These are phyloP conservation scores for Ehretia macrophylla DNA, from an alignment of 257 asterid genomes.

Conservation along the genomic window DNA sequence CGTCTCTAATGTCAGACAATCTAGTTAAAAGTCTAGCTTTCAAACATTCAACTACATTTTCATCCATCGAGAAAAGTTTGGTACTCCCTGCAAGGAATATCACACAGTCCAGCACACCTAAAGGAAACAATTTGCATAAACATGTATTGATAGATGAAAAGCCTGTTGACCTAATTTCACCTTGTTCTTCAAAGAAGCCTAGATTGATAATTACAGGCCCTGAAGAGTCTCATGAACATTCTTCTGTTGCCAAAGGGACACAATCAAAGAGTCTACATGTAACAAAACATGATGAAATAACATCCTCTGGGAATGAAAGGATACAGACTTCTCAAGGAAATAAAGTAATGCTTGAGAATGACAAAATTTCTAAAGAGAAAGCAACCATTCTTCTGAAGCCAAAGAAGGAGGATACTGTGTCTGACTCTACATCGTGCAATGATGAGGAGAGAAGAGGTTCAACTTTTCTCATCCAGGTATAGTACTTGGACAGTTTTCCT, in stretches of 20 bases:
- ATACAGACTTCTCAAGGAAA: slow-evolving; percentile 27
- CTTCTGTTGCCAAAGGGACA: slow-evolving; percentile 5
- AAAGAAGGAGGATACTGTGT: slow-evolving; percentile 22
- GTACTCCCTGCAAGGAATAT: slow-evolving; percentile 24
- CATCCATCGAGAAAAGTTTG: slow-evolving; percentile 26
- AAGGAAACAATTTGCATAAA: slow-evolving; percentile 9
- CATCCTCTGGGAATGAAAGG: slow-evolving; percentile 23
- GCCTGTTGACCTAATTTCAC: slow-evolving; percentile 32
- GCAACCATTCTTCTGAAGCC: slow-evolving; percentile 12
- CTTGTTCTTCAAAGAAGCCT: slow-evolving; percentile 51
- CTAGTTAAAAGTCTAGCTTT: slow-evolving; percentile 26
- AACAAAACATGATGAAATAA: slow-evolving; percentile 23
- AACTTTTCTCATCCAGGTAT: slow-evolving; percentile 75
- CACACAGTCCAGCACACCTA: slow-evolving; percentile 8
- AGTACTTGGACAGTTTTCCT: neutral
- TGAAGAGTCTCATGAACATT: slow-evolving; percentile 19
- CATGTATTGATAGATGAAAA: slow-evolving; percentile 30
- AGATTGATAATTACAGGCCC: slow-evolving; percentile 51
- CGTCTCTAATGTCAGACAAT: slow-evolving; percentile 46
- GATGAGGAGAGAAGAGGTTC: slow-evolving; percentile 66
- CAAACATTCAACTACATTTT: slow-evolving; percentile 33
- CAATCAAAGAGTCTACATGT: neutral
- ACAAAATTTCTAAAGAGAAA: slow-evolving; percentile 23
- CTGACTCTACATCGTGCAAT: slow-evolving; percentile 32
- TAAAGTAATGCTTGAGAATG: slow-evolving; percentile 26